phyloP scores from a whole-genome alignment of 225 moss, liverwort and hornwort species.

The Asterella californica region DNA sequence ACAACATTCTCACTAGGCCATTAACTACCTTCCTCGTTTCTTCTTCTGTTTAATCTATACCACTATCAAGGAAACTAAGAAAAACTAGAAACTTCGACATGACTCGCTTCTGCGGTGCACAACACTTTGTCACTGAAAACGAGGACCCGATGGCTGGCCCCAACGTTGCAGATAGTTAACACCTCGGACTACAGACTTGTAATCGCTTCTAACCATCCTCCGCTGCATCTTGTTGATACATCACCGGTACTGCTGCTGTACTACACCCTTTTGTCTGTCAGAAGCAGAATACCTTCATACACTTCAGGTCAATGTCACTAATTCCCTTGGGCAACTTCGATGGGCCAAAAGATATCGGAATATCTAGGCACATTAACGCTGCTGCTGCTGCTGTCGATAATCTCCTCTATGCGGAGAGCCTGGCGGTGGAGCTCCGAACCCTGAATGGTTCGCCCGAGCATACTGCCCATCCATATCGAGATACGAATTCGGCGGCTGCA shows the following conservation, averaged over 20 bases:
- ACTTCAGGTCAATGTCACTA: neutral
- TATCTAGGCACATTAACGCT: neutral
- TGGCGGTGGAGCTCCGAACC: conserved; percentile 53
- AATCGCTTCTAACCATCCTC: neutral
- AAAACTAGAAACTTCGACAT: neutral
- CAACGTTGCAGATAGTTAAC: neutral
- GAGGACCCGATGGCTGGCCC: neutral
- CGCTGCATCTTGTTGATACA: neutral
- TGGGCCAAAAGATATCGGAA: neutral
- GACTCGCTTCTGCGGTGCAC: neutral
- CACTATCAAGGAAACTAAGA: neutral
- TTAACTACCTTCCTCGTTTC: neutral
- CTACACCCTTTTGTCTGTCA: neutral
- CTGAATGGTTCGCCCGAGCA: conserved; percentile 61
- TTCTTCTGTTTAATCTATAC: neutral
- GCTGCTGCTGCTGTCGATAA: conserved; percentile 64
- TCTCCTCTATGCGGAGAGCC: conserved; percentile 69
- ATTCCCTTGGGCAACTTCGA: neutral
- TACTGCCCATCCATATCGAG: conserved; percentile 74
- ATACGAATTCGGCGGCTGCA: conserved; percentile 61
- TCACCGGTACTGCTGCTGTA: neutral
- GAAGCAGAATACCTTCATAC: neutral
- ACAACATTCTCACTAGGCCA: neutral
- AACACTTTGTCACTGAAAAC: neutral
- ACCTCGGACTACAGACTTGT: neutral